A percentile compares a stretch with the other conserved stretches of the same genome.
Evolutionary conservation across 148 eudicot genomes (phyloP).

Genomic region (Rheum nobile): DNA sequence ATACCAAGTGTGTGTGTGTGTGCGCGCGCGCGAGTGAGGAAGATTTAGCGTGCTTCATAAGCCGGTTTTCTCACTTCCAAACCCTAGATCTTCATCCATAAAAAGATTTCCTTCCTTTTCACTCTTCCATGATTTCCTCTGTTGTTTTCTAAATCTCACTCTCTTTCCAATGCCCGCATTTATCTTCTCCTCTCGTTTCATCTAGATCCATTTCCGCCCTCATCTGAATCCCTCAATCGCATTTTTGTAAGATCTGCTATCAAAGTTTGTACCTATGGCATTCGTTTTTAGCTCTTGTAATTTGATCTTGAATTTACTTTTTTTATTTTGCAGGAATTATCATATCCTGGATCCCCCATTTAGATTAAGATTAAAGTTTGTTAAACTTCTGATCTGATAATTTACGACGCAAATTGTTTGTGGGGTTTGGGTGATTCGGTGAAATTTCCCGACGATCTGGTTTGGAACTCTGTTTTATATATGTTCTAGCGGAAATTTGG

Average conservation of each 20-base stretch:
- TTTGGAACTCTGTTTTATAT: neutral
- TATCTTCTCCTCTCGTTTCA: neutral
- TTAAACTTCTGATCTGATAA: neutral
- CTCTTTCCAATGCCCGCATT: slow-evolving; percentile 6
- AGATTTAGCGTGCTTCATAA: slow-evolving; percentile 6
- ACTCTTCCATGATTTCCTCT: neutral
- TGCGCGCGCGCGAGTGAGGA: neutral
- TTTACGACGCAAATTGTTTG: neutral
- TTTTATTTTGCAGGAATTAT: neutral
- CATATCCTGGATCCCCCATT: neutral
- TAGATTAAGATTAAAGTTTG: neutral
- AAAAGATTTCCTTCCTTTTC: slow-evolving; percentile 2
- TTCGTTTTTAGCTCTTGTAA: neutral
- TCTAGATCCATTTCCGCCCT: neutral
- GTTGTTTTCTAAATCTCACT: neutral
- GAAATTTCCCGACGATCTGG: neutral
- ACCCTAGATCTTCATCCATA: neutral
- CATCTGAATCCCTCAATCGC: neutral
- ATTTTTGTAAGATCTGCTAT: slow-evolving; percentile 4
- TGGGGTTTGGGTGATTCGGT: neutral
- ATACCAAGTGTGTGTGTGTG: neutral
- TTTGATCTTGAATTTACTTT: neutral
- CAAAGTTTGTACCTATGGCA: neutral
- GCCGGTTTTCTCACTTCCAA: slow-evolving; percentile 4
- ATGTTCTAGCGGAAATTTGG: slow-evolving; percentile 5